Evolutionary conservation across 257 asterid genomes (phyloP), one percentile per base, ranked within the genome.

Genomic region (Solanum sejunctum): DNA sequence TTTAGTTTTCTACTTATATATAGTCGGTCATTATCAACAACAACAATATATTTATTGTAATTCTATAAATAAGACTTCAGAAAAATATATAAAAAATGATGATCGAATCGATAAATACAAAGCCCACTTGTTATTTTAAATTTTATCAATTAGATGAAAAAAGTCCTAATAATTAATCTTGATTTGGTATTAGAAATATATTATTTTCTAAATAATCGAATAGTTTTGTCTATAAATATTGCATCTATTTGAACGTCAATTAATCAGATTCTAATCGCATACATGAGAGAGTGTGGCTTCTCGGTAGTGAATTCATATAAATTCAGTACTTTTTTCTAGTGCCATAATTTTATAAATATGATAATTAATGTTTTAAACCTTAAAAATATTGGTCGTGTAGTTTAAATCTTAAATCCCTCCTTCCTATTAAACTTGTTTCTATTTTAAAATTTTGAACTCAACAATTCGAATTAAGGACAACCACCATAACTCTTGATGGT

Each of bases 221-320:
- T 67, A 67, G 17, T 12, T 63, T 26, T 23, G 2, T 63, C 6
- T 0, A 0, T 63, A 2, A 26, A 63, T 63, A 63, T 0, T 6
- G 32, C 12, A 2, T 5, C 21, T 63, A 63, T 23, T 63, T 63
- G 18, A 0, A 63, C 12, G 0, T 12, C 18, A n/a, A 26, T 26
- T 64, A 64, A 26, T 13, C 0, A 4, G 4, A 0, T 7, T 26
- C 15, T 0, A 0, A 6, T 20, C 8, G 28, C 2, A 12, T 26
- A 21, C 23, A 60, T 1, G 17, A 0, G 69, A 21, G 36, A 10
- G 1, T 56, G 23, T 60, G 21, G 17, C 69, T 10, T 60, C 5
- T 60, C 16, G 3, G 12, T 21, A 60, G 69, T 0, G 0, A 16
- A 8, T 21, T 60, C 7, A 60, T 5, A 60, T 60, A n/a, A 60